Percentiles rank a stretch among this genome's conserved stretches.
Conservation (phyloP, 2,329 filamentous ascomycete genomes). For the Colletotrichum falcatum region DNA sequence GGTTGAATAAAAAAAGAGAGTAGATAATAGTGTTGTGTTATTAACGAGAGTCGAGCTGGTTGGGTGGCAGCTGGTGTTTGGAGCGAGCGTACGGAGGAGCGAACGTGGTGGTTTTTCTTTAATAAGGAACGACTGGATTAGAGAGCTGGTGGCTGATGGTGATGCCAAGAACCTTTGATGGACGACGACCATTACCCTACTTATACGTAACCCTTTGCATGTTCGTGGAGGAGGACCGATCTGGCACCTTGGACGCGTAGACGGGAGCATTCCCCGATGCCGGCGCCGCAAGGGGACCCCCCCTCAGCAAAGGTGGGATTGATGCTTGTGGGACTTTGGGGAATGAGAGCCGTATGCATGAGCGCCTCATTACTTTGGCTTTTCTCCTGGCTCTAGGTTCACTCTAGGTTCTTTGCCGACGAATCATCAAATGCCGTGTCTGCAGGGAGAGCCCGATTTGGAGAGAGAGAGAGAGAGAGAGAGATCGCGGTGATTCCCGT, state of each 20-base stretch:
- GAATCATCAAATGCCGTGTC: too few relatives aligned
- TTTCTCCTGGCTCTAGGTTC: too few relatives aligned
- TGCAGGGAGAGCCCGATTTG: too few relatives aligned
- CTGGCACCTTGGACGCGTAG: neutral
- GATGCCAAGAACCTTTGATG: neutral
- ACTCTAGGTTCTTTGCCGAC: neutral
- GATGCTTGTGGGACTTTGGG: too few relatives aligned
- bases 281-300: neutral
- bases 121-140: constrained; percentile 15
- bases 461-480: too few relatives aligned
- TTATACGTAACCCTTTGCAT: constrained; percentile 16
- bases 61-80: too few relatives aligned
- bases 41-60: neutral
- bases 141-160: constrained; percentile 25
- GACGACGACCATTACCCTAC: neutral
- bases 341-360: too few relatives aligned
- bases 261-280: neutral
- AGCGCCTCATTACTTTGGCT: too few relatives aligned
- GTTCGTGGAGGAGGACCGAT: neutral
- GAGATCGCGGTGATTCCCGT: neutral
- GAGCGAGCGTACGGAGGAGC: too few relatives aligned
- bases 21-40: neutral
- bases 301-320: neutral
- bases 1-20: neutral
- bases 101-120: neutral